Base-by-base conservation (phyloP, 2,329 filamentous ascomycete genomes). In the Phaeomoniella chlamydospora region DNA sequence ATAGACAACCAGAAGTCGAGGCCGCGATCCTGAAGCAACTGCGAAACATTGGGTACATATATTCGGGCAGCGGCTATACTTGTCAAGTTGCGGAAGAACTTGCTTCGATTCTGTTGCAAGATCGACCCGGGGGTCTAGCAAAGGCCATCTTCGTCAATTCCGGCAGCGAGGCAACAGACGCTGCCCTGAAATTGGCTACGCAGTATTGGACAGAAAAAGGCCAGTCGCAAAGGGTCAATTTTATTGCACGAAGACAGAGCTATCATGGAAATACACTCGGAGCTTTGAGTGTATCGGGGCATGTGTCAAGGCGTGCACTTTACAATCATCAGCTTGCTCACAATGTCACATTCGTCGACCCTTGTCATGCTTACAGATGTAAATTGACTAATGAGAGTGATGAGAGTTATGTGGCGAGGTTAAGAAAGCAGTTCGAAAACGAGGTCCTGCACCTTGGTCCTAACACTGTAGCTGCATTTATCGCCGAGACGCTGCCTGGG, bases 251-350 rank as follows among this genome's bases (percentile, higher is more conserved):
- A 12, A 57, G 70, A 17, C 65, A 72, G 15, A 78, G 73, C 10
- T 86, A 81, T 46, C 80, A 86, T 45, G 80, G 80, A 4, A 74
- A 68, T 17, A 84, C 79, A 0, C 52, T 86, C 0, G 80, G 79
- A 0, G 66, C 79, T 1, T 62, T 86, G 37, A 68, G 70, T 0
- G 61, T 79, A 12, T 68, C 78, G 6, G 77, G 77, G 6, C 74
- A 84, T 50, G 55, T 65, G 3, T 59, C 61, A 4, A 65, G 81
- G 22, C 68, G 75, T 39, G 62, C 65, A 1, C 65, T 73, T 1
- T 86, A 78, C 45, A 68, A 76, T 44, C 64, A 67, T 2, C 62
- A 80, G 15, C 57, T 82, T 2, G 55, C 68, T 17, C 52, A 57
- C 2, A 72, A 72, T 35, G 64, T 73, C 29, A 71, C 66, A 4